A percentile compares a stretch with the other conserved stretches of the same genome.
phyloP scores from a whole-genome alignment of 805 yeast genomes.

The Candida chilensis region DNA sequence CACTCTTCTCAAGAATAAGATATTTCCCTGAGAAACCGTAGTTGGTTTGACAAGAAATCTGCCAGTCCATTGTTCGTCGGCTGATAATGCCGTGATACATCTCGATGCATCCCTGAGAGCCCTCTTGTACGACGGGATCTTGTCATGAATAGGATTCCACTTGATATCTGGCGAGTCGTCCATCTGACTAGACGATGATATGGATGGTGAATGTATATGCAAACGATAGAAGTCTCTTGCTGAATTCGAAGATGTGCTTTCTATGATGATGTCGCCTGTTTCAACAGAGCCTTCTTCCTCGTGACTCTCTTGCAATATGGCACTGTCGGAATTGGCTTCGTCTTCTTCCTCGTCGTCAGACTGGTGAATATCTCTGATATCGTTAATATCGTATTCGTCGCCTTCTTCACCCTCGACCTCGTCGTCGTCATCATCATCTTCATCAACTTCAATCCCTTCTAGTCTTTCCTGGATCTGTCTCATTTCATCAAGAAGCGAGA shows the following conservation, averaged over 20 bases:
- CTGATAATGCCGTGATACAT: slow-evolving; percentile 44
- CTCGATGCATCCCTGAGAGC: slow-evolving; percentile 42
- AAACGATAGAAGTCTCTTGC: slow-evolving; percentile 5
- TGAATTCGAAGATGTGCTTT: slow-evolving; percentile 3
- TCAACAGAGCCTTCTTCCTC: slow-evolving; percentile 9
- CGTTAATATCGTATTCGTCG: slow-evolving; percentile 1
- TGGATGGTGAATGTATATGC: slow-evolving; percentile 3
- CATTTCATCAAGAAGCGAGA: slow-evolving; percentile 2
- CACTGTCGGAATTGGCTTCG: slow-evolving; percentile 8
- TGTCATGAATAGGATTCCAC: slow-evolving; percentile 38
- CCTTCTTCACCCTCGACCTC: slow-evolving; percentile 8
- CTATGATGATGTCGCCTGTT: slow-evolving; percentile 5
- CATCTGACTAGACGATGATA: slow-evolving; percentile 10
- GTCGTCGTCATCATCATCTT: slow-evolving; percentile 6
- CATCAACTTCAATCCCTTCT: slow-evolving; percentile 2
- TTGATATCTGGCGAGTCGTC: slow-evolving; percentile 15
- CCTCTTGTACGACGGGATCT: slow-evolving; percentile 23
- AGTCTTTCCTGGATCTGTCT: slow-evolving; percentile 1
- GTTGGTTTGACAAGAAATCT: slow-evolving; percentile 31
- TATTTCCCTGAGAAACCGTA: too few relatives aligned
- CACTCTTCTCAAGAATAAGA: too few relatives aligned
- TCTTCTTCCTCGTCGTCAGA: slow-evolving; percentile 19
- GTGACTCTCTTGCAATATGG: slow-evolving; percentile 10
- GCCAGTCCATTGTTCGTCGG: slow-evolving; percentile 46
- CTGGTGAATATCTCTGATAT: slow-evolving; percentile 9